Evolutionary conservation across 495 filamentous ascomycete genomes (phyloP).

Genomic region (Annulohypoxylon nitens): DNA sequence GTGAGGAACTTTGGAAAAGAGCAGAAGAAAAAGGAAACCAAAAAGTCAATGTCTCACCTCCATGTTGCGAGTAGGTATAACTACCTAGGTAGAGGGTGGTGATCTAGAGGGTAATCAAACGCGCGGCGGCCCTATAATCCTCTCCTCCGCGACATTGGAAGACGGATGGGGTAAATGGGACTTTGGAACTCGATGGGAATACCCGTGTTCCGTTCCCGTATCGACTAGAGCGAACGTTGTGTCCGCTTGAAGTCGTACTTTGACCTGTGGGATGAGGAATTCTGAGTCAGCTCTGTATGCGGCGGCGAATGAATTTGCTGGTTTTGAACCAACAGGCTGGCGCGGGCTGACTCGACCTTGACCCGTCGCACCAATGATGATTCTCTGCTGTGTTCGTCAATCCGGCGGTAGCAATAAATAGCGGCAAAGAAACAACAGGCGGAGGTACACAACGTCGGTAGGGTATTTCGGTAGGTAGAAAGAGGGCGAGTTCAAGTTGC

Average conservation of each 20-base stretch:
- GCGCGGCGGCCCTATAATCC: constrained; percentile 35
- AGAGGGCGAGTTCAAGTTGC: background rate
- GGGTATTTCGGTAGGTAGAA: constrained; percentile 44
- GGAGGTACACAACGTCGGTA: constrained; percentile 42
- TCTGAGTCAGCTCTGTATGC: constrained; percentile 52
- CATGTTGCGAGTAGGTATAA: constrained; percentile 36
- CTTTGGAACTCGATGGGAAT: constrained; percentile 18
- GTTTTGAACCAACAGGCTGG: constrained; percentile 39
- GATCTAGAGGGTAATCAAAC: constrained; percentile 32
- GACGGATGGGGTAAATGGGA: constrained; percentile 17
- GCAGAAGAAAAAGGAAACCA: constrained; percentile 19
- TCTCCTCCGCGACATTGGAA: constrained; percentile 41
- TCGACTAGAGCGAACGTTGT: constrained; percentile 39
- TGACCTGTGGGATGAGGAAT: constrained; percentile 40
- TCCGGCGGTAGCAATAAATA: constrained; percentile 40
- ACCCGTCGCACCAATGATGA: constrained; percentile 44
- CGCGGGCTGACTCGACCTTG: constrained; percentile 49
- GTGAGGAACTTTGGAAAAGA: constrained; percentile 3
- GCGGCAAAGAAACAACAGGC: constrained; percentile 32
- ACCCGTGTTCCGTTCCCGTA: constrained; percentile 13
- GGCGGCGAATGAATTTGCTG: constrained; percentile 36
- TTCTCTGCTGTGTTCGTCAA: constrained; percentile 27
- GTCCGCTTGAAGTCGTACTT: constrained; percentile 39
- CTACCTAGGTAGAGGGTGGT: background rate
- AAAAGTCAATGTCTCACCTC: constrained; percentile 48